A percentile compares a stretch with the other conserved stretches of the same genome.
phyloP scores from a whole-genome alignment of 2,329 filamentous ascomycete species.

The Nemania sp. region DNA sequence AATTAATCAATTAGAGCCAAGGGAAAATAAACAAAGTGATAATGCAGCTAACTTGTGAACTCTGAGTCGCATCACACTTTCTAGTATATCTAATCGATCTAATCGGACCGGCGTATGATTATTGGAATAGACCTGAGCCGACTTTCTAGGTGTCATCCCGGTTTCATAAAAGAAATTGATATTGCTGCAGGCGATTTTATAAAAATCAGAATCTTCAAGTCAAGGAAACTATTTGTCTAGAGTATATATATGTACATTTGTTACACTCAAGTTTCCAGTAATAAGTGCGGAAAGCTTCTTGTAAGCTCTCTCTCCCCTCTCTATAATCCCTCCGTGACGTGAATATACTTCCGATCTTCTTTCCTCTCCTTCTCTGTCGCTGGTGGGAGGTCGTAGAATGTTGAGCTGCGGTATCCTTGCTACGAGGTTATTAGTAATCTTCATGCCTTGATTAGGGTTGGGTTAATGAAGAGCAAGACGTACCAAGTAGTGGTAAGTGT shows the following conservation, averaged over 20 bases:
- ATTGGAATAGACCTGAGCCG: no score
- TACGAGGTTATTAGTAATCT: slow-evolving; percentile 54
- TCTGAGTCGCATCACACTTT: not conserved
- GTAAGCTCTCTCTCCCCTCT: slow-evolving; percentile 38
- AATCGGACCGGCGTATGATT: no score
- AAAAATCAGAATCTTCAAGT: slow-evolving; percentile 33
- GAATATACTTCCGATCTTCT: slow-evolving; percentile 96
- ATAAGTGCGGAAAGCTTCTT: slow-evolving; percentile 39
- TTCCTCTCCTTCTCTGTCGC: slow-evolving; percentile 93
- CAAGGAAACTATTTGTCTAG: slow-evolving; percentile 49
- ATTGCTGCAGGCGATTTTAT: not conserved
- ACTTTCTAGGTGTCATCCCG: not conserved
- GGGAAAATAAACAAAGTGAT: not conserved
- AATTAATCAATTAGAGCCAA: not conserved
- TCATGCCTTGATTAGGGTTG: not conserved
- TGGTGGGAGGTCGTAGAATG: slow-evolving; percentile 93
- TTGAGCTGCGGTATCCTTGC: slow-evolving; percentile 90
- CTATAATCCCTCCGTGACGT: slow-evolving; percentile 90
- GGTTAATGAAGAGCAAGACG: slow-evolving; percentile 52
- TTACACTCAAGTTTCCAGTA: slow-evolving; percentile 40
- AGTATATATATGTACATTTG: slow-evolving; percentile 56
- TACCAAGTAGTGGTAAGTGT: slow-evolving; percentile 95
- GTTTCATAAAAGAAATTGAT: not conserved
- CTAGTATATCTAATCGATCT: not conserved
- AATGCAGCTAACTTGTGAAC: not conserved